A percentile compares a stretch with the other conserved stretches of the same genome.
These are phyloP conservation scores for Thoreauomyces humboldtii DNA, from an alignment of 192 early-diverging fungal species.

Conservation along the genomic window DNA sequence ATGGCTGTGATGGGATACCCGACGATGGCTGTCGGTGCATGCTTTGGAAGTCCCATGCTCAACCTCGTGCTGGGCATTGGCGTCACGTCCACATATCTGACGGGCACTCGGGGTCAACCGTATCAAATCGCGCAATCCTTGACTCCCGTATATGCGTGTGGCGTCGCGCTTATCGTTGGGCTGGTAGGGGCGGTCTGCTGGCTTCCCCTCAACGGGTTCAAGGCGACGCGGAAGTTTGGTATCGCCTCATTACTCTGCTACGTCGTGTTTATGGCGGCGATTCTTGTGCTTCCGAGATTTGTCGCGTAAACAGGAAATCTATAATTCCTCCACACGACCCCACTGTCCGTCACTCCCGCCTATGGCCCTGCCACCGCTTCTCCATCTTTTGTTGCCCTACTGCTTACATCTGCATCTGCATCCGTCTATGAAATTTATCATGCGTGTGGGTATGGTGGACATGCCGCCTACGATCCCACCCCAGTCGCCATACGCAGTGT, in stretches of 20 bases:
- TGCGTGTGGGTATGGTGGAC: too few species aligned
- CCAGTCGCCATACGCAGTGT: too few species aligned
- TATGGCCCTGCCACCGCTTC: background rate
- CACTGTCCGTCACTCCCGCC: background rate
- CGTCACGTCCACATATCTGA: conserved; percentile 46
- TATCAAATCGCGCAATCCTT: conserved; percentile 9
- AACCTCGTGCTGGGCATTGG: conserved; percentile 84
- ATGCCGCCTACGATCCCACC: too few species aligned
- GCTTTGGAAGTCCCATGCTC: conserved; percentile 90
- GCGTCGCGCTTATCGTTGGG: background rate
- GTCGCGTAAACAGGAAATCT: background rate
- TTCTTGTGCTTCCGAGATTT: background rate
- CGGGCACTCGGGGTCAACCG: background rate
- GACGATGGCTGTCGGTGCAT: conserved; percentile 92
- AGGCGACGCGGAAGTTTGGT: background rate
- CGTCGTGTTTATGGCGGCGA: background rate
- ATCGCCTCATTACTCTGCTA: background rate
- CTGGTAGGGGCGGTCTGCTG: background rate
- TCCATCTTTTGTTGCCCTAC: too few species aligned
- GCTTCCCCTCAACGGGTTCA: background rate
- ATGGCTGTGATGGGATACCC: conserved; percentile 90
- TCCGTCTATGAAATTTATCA: too few species aligned
- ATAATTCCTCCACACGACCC: background rate
- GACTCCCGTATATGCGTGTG: conserved; percentile 7
- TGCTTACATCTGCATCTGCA: too few species aligned